Conservation (phyloP, 768 basidiomycete genomes). For the Suillus placidus region DNA sequence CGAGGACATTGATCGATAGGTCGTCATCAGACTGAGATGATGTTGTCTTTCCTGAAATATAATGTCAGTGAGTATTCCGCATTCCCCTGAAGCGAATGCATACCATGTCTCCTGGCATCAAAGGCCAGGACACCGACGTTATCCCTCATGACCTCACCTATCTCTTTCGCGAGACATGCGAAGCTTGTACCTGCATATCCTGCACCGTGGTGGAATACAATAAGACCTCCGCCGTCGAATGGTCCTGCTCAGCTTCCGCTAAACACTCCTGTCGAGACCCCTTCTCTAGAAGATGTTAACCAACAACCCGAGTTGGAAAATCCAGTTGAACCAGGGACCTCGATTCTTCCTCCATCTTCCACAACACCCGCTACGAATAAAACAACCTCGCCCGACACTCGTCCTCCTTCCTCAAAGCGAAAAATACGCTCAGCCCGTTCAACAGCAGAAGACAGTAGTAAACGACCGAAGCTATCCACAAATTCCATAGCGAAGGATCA, state of each 20-base stretch:
- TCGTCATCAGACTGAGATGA: constrained; percentile 28
- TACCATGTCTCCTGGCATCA: constrained; percentile 90
- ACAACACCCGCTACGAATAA: constrained; percentile 13
- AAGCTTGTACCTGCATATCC: constrained; percentile 91
- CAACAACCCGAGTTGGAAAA: background rate
- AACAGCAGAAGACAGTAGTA: constrained; percentile 54
- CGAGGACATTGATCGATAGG: constrained; percentile 72
- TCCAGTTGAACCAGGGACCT: background rate
- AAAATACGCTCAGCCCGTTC: constrained; percentile 58
- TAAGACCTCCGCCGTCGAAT: constrained; percentile 61
- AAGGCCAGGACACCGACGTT: constrained; percentile 81
- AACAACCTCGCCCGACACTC: constrained; percentile 12
- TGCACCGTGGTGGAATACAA: constrained; percentile 95
- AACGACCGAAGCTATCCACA: constrained; percentile 53
- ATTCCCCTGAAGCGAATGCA: constrained; percentile 23
- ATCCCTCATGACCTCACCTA: constrained; percentile 58
- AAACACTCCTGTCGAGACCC: background rate
- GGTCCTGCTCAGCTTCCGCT: constrained; percentile 19
- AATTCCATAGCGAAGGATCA: constrained; percentile 46
- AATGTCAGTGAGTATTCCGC: background rate
- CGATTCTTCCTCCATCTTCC: constrained; percentile 16
- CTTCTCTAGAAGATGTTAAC: background rate
- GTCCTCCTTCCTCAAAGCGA: constrained; percentile 52
- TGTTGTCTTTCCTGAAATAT: constrained; percentile 28
- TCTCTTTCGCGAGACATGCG: constrained; percentile 86